phyloP scores from a whole-genome alignment of 2,329 filamentous ascomycete genomes.

The Fusarium redolens region DNA sequence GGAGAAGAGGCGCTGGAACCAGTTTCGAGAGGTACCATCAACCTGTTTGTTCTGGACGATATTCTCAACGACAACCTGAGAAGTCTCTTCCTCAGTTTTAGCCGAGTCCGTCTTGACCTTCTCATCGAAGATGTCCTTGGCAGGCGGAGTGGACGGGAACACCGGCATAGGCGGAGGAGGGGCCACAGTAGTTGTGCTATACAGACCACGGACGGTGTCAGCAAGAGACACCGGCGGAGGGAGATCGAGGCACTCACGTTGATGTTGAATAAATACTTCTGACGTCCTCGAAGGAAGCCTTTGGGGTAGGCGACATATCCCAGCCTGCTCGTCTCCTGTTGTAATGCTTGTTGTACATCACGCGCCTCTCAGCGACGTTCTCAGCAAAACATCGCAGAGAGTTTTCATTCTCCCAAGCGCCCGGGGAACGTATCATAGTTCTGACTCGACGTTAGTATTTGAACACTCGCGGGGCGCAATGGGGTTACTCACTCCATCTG shows the following conservation, averaged over 20 bases:
- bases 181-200: neutral
- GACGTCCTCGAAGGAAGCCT: neutral
- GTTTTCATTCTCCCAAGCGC: neutral
- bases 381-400: neutral
- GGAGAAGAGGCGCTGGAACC: neutral
- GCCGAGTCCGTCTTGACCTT: neutral
- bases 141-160: too few species aligned
- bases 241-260: neutral
- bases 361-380: neutral
- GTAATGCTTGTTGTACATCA: neutral
- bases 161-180: neutral
- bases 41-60: rapidly evolving
- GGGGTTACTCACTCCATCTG: neutral
- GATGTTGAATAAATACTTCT: neutral
- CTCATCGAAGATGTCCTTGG: neutral
- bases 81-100: neutral
- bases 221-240: rapidly evolving
- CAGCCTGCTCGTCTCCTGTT: neutral
- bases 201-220: neutral
- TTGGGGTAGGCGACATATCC: rapidly evolving
- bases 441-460: rapidly evolving
- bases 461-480: rapidly evolving
- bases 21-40: neutral
- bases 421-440: neutral
- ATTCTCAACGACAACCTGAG: too few species aligned